phyloP scores from a whole-genome alignment of 2,329 filamentous ascomycete species.

The Trichoderma atrobrunneum region DNA sequence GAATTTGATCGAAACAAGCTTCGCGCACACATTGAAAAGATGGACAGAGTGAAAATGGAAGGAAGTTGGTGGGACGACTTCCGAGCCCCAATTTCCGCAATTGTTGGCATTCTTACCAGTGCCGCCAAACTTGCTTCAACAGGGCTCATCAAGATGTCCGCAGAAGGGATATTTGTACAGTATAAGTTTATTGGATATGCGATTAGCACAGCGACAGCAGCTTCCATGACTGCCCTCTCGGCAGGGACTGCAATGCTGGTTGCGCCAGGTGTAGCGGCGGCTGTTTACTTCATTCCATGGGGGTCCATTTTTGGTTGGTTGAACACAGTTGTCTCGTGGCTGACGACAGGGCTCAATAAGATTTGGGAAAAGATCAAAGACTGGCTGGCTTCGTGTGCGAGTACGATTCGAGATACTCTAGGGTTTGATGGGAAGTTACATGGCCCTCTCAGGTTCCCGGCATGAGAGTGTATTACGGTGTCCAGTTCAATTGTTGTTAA shows the following conservation, averaged over 20 bases:
- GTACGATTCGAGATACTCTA: not conserved
- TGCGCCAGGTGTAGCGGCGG: not conserved
- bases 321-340: not conserved
- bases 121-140: not conserved
- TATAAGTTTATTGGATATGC: not conserved
- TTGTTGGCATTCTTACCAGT: not conserved
- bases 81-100: not conserved
- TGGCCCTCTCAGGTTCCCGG: not conserved
- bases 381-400: not conserved
- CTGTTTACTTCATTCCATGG: not conserved
- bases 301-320: not conserved
- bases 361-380: constrained; percentile 1
- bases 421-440: not conserved
- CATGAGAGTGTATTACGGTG: not conserved
- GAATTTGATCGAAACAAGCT: not conserved
- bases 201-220: not conserved
- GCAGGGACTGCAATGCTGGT: not conserved
- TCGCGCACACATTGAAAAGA: not conserved
- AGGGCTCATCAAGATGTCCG: not conserved
- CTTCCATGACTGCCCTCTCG: not conserved
- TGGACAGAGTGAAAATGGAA: not conserved
- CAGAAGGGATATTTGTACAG: not conserved
- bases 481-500: too few species aligned
- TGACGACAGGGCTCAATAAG: not conserved
- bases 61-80: not conserved